Base-by-base conservation (phyloP, 371 early-diverging fungal species). In the Mortierella sp. region DNA sequence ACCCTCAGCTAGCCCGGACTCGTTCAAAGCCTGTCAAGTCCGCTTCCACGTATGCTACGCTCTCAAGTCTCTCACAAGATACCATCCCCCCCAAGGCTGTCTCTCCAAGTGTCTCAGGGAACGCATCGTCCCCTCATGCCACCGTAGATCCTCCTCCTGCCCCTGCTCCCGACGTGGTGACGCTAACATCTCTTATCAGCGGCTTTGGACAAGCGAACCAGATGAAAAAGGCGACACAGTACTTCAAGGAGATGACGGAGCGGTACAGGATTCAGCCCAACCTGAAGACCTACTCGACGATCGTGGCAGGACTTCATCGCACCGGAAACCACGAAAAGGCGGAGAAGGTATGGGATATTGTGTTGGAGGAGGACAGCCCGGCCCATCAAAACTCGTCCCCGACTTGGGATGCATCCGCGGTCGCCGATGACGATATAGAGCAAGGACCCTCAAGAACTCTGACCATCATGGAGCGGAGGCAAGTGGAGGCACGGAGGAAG, bases 171-270 rank as follows among this genome's bases (percentile, higher is more conserved):
- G 87, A 86, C 35, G 70, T 82, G 5, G 76, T 82, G 43, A 82
- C 82, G 3, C 71, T 82, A 35, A 86, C 87, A 2, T 77, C 87
- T 6, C 21, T 86, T 68, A 82, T 86, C 43, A 82, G 78, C 51
- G 87, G 87, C 1, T 82, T 80, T 48, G 87, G 75, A 4, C 80
- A 75, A 4, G 73, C 78, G 44, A 77, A 55, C 3, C 68, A 77
- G 24, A 77, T 86, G 83, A 80, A 77, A 51, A 71, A 70, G 29
- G 80, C 78, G 2, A 60, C 74, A 3, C 44, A 68, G 10, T 58
- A 80, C 43, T 86, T 86, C 76, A 76, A 71, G n/a, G 80, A 80
- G 12, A 79, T 86, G 87, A 82, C 80, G 6, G 73, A 74, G 14
- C 76, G 32, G 11, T 75, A 71, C 49, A 48, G 55, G 32, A 75